These are phyloP conservation scores for Termitomyces eurrhizus DNA, from an alignment of 768 basidiomycete species.

Conservation along the genomic window DNA sequence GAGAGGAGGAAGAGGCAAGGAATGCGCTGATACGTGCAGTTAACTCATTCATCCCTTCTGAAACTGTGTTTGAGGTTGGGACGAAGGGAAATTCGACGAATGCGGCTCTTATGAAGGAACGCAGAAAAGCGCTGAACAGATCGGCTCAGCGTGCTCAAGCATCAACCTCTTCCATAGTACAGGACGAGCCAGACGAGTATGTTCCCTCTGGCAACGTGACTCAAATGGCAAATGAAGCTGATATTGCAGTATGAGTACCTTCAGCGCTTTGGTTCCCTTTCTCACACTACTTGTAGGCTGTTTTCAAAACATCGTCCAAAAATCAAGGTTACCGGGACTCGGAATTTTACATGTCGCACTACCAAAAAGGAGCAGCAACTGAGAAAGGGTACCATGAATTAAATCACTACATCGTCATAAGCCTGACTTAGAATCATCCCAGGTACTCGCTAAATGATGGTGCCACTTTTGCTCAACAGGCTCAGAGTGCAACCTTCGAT, in stretches of 20 bases:
- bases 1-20: slow-evolving; percentile 50
- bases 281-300: slow-evolving; percentile 41
- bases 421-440: not conserved
- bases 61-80: slow-evolving; percentile 91
- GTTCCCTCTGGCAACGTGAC: slow-evolving; percentile 31
- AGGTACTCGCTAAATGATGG: slow-evolving; percentile 91
- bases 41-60: slow-evolving; percentile 76
- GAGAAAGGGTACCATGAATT: slow-evolving; percentile 75
- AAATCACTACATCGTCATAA: not conserved
- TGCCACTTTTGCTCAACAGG: slow-evolving; percentile 84
- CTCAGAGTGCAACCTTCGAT: slow-evolving; percentile 76
- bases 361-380: slow-evolving; percentile 79
- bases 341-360: slow-evolving; percentile 90
- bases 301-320: slow-evolving; percentile 55
- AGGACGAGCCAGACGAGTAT: slow-evolving; percentile 30
- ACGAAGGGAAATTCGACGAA: slow-evolving; percentile 62
- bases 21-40: slow-evolving; percentile 70
- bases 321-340: slow-evolving; percentile 66
- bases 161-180: slow-evolving; percentile 27
- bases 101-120: slow-evolving; percentile 81
- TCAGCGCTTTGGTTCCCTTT: not conserved
- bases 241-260: slow-evolving; percentile 55
- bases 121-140: slow-evolving; percentile 72
- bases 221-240: slow-evolving; percentile 77
- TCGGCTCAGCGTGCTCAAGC: slow-evolving; percentile 47